Evolutionary conservation across 495 filamentous ascomycete genomes (phyloP).

Genomic region (Aspergillus sparsus): DNA sequence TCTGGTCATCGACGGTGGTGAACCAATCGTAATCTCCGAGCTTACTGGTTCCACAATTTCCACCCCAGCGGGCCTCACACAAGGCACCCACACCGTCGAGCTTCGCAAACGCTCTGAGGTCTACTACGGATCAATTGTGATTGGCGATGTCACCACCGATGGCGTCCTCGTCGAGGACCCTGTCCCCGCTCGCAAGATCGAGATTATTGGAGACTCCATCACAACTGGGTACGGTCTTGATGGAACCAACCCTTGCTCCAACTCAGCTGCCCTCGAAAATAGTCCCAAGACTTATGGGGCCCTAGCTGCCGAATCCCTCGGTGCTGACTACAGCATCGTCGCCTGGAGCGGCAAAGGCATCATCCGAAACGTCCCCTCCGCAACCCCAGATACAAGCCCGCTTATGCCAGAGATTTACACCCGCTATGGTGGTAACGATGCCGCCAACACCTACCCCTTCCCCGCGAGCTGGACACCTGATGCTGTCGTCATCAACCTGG

Average conservation of each 20-base stretch:
- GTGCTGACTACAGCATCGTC: background rate
- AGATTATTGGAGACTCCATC: conserved; percentile 3
- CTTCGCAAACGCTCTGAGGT: conserved; percentile 6
- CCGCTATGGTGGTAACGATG: background rate
- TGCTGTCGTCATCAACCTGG: conserved; percentile 2
- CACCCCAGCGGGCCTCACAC: background rate
- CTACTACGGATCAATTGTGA: background rate
- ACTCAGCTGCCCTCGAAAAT: conserved; percentile 2
- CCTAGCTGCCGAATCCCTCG: background rate
- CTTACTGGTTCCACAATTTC: background rate
- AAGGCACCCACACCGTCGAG: conserved; percentile 2
- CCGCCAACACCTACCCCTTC: background rate
- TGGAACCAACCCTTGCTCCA: conserved; percentile 1
- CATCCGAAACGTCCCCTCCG: background rate
- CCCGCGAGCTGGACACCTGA: background rate
- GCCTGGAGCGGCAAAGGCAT: conserved; percentile 6
- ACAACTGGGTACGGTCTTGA: conserved; percentile 1
- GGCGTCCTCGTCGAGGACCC: background rate
- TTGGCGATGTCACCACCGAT: background rate
- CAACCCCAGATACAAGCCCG: background rate
- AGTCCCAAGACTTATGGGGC: background rate
- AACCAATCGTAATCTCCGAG: background rate
- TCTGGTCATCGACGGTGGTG: background rate
- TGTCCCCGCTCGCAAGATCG: background rate
- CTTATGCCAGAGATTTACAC: background rate